Evolutionary conservation across 495 filamentous ascomycete genomes (phyloP).

Genomic region (Hamigera avellanea): DNA sequence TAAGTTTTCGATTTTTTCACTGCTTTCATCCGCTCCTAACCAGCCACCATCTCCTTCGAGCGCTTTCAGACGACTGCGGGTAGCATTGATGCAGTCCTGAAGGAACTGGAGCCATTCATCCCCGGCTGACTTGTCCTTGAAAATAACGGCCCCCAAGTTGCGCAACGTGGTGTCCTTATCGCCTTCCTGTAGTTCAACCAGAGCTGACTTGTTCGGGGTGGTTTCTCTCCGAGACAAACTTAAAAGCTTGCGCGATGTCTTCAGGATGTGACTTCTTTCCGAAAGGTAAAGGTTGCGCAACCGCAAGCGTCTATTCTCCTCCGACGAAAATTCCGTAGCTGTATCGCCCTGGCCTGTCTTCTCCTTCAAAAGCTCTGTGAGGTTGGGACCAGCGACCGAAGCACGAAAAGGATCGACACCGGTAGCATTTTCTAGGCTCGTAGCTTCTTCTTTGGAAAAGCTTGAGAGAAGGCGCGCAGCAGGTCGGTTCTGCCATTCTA

Average conservation of each 20-base stretch:
- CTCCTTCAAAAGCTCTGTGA: conserved; percentile 25
- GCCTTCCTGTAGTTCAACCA: background rate
- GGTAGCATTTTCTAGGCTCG: conserved; percentile 53
- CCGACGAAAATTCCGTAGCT: conserved; percentile 44
- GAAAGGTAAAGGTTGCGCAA: conserved; percentile 57
- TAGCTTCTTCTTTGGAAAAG: conserved; percentile 56
- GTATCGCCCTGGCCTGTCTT: conserved; percentile 28
- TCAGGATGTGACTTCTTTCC: conserved; percentile 43
- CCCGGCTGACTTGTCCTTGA: conserved; percentile 17
- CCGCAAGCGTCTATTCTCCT: conserved; percentile 45
- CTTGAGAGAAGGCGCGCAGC: conserved; percentile 50
- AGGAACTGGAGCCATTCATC: conserved; percentile 16
- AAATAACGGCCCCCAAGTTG: conserved; percentile 21
- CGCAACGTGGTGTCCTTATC: conserved; percentile 14
- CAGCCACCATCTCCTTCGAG: conserved; percentile 41
- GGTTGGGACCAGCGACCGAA: conserved; percentile 33
- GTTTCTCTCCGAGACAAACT: conserved; percentile 20
- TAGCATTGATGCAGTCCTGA: conserved; percentile 30
- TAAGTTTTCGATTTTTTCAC: conserved; percentile 42
- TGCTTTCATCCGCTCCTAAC: conserved; percentile 32
- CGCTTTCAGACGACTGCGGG: conserved; percentile 31
- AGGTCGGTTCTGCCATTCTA: conserved; percentile 75
- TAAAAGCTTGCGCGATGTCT: conserved; percentile 32
- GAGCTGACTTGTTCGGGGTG: conserved; percentile 3
- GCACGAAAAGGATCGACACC: conserved; percentile 44